Conservation (phyloP, 2,329 filamentous ascomycete genomes). For the Alternaria alternata region DNA sequence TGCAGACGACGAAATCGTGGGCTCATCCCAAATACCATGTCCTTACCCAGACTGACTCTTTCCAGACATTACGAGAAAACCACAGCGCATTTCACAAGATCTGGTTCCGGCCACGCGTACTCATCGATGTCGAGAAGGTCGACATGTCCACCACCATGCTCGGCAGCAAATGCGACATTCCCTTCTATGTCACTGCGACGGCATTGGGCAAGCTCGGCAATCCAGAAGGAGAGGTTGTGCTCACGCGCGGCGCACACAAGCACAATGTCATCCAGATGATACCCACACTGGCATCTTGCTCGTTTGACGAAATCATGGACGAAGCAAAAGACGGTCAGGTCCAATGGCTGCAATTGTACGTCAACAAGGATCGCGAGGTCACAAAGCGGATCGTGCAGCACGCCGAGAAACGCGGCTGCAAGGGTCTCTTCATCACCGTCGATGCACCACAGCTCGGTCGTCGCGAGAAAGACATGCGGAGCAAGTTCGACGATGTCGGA, state of each 20-base stretch:
- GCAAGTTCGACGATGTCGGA: conserved; percentile 85
- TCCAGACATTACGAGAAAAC: conserved; percentile 90
- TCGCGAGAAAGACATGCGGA: conserved; percentile 96
- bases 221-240: conserved; percentile 89
- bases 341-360: conserved; percentile 95
- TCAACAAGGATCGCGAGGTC: conserved; percentile 93
- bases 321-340: conserved; percentile 80
- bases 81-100: conserved; percentile 96
- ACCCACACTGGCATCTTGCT: conserved; percentile 93
- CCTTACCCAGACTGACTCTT: conserved; percentile 20
- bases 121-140: conserved; percentile 88
- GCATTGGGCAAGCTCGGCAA: conserved; percentile 94
- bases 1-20: conserved; percentile 85
- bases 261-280: conserved; percentile 99
- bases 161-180: conserved; percentile 80
- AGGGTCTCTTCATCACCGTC: conserved; percentile 96
- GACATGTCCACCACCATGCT: conserved; percentile 94
- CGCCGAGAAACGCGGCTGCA: conserved; percentile 90
- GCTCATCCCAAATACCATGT: conserved; percentile 31
- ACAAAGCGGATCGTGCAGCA: conserved; percentile 90
- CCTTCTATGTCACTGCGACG: conserved; percentile 96
- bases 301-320: conserved; percentile 96
- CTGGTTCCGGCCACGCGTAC: conserved; percentile 90
- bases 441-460: conserved; percentile 95
- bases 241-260: conserved; percentile 82